Evolutionary conservation across 177 flowering plant genomes (phyloP).

Genomic region (Vitis hybrid): DNA sequence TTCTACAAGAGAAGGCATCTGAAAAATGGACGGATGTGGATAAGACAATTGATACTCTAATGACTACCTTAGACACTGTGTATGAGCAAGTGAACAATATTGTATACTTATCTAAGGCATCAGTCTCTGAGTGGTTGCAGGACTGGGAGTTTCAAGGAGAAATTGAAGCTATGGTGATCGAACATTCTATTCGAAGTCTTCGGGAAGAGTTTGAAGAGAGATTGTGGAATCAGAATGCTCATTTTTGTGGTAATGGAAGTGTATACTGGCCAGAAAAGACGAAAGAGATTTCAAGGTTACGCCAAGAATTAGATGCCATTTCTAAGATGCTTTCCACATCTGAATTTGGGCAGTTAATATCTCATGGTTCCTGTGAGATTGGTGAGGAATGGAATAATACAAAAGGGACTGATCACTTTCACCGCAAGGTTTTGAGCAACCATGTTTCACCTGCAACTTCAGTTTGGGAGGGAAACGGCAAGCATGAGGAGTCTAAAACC

Average conservation of each 20-base stretch:
- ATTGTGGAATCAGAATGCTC: slow-evolving; percentile 34
- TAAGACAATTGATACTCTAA: slow-evolving; percentile 31
- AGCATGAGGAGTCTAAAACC: slow-evolving; percentile 32
- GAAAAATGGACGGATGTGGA: slow-evolving; percentile 38
- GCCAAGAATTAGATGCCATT: slow-evolving; percentile 56
- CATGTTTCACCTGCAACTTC: slow-evolving; percentile 24
- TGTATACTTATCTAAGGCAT: slow-evolving; percentile 26
- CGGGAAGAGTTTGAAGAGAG: slow-evolving; percentile 44
- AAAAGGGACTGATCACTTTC: slow-evolving; percentile 36
- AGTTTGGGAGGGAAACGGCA: slow-evolving; percentile 46
- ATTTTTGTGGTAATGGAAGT: slow-evolving; percentile 22
- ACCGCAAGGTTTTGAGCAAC: slow-evolving; percentile 39
- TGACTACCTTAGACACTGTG: slow-evolving; percentile 25
- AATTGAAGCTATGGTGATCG: slow-evolving; percentile 52
- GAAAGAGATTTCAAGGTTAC: slow-evolving; percentile 54
- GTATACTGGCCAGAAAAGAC: slow-evolving; percentile 31
- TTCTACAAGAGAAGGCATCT: slow-evolving; percentile 29
- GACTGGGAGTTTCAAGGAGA: slow-evolving; percentile 47
- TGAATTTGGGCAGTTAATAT: slow-evolving; percentile 46
- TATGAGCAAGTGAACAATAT: slow-evolving; percentile 26
- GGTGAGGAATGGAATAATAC: slow-evolving; percentile 34
- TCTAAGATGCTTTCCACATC: slow-evolving; percentile 36
- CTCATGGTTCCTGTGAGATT: slow-evolving; percentile 54
- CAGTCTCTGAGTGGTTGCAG: slow-evolving; percentile 41
- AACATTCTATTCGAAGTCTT: slow-evolving; percentile 32